Percentiles rank a stretch among this genome's conserved stretches.
These are phyloP conservation scores for Phytophthora lateralis DNA, from an alignment of 352 stramenopile species.

Conservation along the genomic window DNA sequence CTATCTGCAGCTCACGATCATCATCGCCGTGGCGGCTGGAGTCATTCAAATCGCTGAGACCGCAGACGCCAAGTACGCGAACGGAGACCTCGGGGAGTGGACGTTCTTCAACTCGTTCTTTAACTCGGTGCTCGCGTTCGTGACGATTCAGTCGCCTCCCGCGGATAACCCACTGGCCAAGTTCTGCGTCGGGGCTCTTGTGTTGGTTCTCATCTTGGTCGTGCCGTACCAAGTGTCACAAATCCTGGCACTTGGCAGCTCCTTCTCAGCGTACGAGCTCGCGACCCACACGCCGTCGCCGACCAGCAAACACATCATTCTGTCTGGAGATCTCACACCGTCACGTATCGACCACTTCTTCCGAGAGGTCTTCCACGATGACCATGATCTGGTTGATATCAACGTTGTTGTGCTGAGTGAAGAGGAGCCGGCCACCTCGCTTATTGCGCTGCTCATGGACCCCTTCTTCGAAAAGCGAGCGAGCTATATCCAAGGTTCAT, in stretches of 20 bases:
- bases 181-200: conserved; percentile 75
- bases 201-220: conserved; percentile 82
- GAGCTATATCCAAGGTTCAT: conserved; percentile 78
- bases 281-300: conserved; percentile 60
- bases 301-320: conserved; percentile 71
- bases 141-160: conserved; percentile 84
- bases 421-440: conserved; percentile 70
- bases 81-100: conserved; percentile 68
- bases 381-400: conserved; percentile 82
- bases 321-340: conserved; percentile 79
- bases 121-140: conserved; percentile 85
- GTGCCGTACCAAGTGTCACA: conserved; percentile 84
- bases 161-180: conserved; percentile 80
- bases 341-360: conserved; percentile 88
- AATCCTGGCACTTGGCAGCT: conserved; percentile 74
- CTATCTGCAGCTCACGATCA: conserved; percentile 79
- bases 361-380: conserved; percentile 84
- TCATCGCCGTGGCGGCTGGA: conserved; percentile 73
- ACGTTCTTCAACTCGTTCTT: conserved; percentile 90
- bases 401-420: conserved; percentile 81
- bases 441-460: conserved; percentile 83
- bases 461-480: conserved; percentile 86
- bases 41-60: conserved; percentile 88
- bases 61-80: conserved; percentile 43
- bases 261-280: conserved; percentile 77